phyloP scores from a whole-genome alignment of 768 basidiomycete species.

The Mycena floridula region DNA sequence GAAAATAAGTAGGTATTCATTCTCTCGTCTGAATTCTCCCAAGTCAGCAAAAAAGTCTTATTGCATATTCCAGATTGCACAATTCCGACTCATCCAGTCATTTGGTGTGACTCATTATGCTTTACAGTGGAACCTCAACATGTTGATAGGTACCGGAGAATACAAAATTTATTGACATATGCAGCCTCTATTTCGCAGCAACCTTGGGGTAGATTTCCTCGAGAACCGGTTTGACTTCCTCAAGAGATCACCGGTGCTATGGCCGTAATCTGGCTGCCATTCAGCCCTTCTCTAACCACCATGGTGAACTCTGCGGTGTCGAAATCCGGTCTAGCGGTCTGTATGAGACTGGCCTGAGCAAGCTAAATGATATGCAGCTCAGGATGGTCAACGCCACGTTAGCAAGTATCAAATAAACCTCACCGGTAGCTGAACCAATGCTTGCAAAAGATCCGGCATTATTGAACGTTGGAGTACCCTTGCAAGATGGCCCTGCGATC shows the following conservation, averaged over 20 bases:
- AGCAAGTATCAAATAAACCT: background rate
- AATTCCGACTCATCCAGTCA: no score
- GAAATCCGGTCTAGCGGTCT: background rate
- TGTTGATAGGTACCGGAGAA: no score
- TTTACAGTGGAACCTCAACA: no score
- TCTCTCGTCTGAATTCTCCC: no score
- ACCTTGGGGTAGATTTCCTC: no score
- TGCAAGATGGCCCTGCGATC: background rate
- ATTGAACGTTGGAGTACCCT: background rate
- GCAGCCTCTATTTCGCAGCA: no score
- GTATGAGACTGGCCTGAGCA: background rate
- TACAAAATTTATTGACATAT: no score
- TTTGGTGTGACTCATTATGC: no score
- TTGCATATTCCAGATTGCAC: no score
- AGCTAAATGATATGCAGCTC: background rate
- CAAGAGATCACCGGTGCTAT: slow-evolving; percentile 17
- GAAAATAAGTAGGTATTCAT: no score
- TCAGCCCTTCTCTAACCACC: background rate
- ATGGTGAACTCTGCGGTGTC: background rate
- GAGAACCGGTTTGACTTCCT: no score
- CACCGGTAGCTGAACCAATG: background rate
- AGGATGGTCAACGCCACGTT: background rate
- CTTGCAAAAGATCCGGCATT: background rate
- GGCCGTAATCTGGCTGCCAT: slow-evolving; percentile 6
- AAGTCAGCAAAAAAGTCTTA: no score